These are phyloP conservation scores for Phytophthora niederhauseri DNA, from an alignment of 352 stramenopile genomes.

Conservation along the genomic window DNA sequence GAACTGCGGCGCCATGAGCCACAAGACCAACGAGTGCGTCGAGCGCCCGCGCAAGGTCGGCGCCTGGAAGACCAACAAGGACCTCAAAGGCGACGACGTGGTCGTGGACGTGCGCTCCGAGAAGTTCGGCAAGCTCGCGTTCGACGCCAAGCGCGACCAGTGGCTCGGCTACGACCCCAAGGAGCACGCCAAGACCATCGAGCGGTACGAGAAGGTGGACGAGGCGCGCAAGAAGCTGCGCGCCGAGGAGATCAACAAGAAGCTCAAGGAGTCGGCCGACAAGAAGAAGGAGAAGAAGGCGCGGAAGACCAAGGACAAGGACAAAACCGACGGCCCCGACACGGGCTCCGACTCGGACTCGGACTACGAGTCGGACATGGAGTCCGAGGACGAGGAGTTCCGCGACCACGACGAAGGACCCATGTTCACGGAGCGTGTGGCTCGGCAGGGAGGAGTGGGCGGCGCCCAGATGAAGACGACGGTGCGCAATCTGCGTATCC, in stretches of 20 bases:
- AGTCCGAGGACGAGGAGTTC: slow-evolving; percentile 93
- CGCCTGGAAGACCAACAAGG: slow-evolving; percentile 93
- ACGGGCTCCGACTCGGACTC: slow-evolving; percentile 90
- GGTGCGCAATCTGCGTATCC: slow-evolving; percentile 98
- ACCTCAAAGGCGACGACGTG: slow-evolving; percentile 89
- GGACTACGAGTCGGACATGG: slow-evolving; percentile 88
- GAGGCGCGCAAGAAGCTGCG: slow-evolving; percentile 77
- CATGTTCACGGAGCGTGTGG: slow-evolving; percentile 95
- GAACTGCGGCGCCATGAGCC: slow-evolving; percentile 94
- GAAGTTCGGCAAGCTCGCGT: slow-evolving; percentile 94
- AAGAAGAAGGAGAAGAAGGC: slow-evolving; percentile 45
- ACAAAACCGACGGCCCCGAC: slow-evolving; percentile 31
- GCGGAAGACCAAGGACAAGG: slow-evolving; percentile 28
- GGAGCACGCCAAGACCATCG: slow-evolving; percentile 80
- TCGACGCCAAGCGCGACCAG: slow-evolving; percentile 97
- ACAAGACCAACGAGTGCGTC: slow-evolving; percentile 94
- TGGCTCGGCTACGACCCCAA: slow-evolving; percentile 95
- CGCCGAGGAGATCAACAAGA: slow-evolving; percentile 81
- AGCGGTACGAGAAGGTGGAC: slow-evolving; percentile 86
- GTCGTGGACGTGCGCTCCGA: slow-evolving; percentile 87
- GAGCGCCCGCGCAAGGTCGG: slow-evolving; percentile 92
- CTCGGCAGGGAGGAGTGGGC: slow-evolving; percentile 95
- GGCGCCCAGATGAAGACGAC: slow-evolving; percentile 98
- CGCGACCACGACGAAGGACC: slow-evolving; percentile 92
- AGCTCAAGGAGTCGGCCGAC: slow-evolving; percentile 55